Evolutionary conservation across 352 stramenopile species (phyloP), one percentile per base, ranked within the genome.

Genomic region (Globisporangium nunn): DNA sequence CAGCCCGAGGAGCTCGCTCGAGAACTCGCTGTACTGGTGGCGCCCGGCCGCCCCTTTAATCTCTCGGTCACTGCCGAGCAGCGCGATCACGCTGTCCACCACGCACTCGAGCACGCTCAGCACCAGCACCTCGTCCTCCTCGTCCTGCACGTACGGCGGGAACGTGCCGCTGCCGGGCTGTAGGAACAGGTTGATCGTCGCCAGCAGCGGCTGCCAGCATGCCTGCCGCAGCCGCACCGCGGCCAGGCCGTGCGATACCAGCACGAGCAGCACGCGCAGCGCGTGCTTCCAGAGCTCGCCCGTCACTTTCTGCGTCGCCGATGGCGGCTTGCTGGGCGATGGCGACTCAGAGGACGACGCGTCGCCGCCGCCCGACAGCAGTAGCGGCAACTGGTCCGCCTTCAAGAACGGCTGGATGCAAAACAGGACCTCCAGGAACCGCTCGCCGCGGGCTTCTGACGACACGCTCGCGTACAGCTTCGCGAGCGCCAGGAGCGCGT

Each of bases 271-370:
- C 10, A 90, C 79, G 7, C 72, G 73, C 30, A 93, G 57, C 10
- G 85, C 85, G 29, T 91, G 71, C 46, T 88, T 91, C 85, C 85
- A 94, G 41, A 90, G 66, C 54, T 88, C 72, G 1, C 75, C 70
- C 11, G 74, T 69, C 0, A 82, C 82, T 63, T 91, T 91, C 53
- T 91, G 75, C 1, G 75, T 70, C 2, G 77, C 72, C 14, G 78
- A 75, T 31, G 70, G 55, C 18, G 70, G 66, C 29, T 81, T 87
- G 29, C 66, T 69, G 2, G 59, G 54, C n/a, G 58, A 64, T 23
- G 67, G 45, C 18, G 12, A 47, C 17, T 18, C 29, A 1, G 23
- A 23, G 23, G 23, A 23, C 23, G 30, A 30, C 37, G n/a, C 15
- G 7, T n/a, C 18, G n/a, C 7, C n/a, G 23, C 23, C 23, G 23